These are phyloP conservation scores for Ophiostoma sp. DNA, from an alignment of 2,329 filamentous ascomycete genomes.

Conservation along the genomic window DNA sequence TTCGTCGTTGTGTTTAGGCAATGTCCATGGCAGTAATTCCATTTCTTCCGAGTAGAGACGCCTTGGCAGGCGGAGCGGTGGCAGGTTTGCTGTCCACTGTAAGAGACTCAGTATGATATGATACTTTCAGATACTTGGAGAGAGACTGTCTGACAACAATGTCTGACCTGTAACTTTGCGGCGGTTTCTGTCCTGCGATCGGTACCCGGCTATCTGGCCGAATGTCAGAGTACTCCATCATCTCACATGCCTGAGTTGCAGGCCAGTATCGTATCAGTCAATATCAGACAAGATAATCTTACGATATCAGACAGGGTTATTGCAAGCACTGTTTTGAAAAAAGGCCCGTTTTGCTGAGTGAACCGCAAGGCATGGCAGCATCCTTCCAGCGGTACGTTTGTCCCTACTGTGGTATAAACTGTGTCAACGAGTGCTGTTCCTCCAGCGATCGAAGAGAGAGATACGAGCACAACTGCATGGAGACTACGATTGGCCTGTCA, in stretches of 20 bases:
- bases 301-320: neutral
- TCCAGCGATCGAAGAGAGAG: too few relatives aligned
- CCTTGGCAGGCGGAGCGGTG: neutral
- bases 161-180: neutral
- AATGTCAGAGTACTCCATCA: neutral
- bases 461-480: neutral
- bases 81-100: neutral
- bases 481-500: neutral
- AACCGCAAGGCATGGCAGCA: neutral
- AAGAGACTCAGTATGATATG: neutral
- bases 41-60: neutral
- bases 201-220: constrained; percentile 4
- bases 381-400: neutral
- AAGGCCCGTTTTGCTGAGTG: neutral
- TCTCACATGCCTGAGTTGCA: neutral
- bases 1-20: neutral
- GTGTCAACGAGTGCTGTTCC: neutral
- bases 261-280: neutral
- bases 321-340: neutral
- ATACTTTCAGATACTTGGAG: neutral
- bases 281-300: neutral
- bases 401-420: neutral
- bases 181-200: neutral
- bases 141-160: neutral
- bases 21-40: neutral